Evolutionary conservation across 768 basidiomycete species (phyloP).

Genomic region (Suillus clintonianus): DNA sequence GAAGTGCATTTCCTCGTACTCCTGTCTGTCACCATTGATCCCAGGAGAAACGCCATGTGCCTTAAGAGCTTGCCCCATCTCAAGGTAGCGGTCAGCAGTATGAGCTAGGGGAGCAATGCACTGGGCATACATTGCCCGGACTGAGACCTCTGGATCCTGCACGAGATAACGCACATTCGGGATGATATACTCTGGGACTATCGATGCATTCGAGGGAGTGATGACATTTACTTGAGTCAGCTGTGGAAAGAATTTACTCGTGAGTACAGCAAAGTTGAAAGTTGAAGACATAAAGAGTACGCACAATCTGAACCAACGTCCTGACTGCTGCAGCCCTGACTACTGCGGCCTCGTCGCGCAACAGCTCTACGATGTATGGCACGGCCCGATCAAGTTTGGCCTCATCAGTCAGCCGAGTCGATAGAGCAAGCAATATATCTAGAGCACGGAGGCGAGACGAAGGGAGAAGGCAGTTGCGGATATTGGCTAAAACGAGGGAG

Average conservation of each 20-base stretch:
- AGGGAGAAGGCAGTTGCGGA: constrained; percentile 84
- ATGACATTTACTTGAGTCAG: constrained; percentile 71
- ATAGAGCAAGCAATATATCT: constrained; percentile 83
- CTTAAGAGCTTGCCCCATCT: constrained; percentile 91
- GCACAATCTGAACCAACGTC: constrained; percentile 80
- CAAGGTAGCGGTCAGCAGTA: constrained; percentile 83
- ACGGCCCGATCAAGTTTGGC: constrained; percentile 92
- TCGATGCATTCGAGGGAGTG: constrained; percentile 60
- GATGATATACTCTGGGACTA: constrained; percentile 95
- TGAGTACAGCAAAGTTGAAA: background rate
- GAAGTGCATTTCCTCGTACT: constrained; percentile 77
- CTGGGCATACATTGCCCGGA: constrained; percentile 80
- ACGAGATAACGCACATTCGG: constrained; percentile 85
- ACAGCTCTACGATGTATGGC: constrained; percentile 86
- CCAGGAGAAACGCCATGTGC: constrained; percentile 67
- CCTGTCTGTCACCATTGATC: constrained; percentile 51
- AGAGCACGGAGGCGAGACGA: constrained; percentile 84
- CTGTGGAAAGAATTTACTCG: constrained; percentile 40
- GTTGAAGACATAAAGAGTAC: constrained; percentile 28
- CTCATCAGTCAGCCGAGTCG: constrained; percentile 86
- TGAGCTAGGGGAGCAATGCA: constrained; percentile 85
- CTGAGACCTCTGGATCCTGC: constrained; percentile 82
- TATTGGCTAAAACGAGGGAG: constrained; percentile 83
- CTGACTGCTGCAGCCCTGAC: constrained; percentile 82
- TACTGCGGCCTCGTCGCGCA: constrained; percentile 81